Conservation (phyloP, 768 basidiomycete genomes). For the Hypholoma fasciculare region DNA sequence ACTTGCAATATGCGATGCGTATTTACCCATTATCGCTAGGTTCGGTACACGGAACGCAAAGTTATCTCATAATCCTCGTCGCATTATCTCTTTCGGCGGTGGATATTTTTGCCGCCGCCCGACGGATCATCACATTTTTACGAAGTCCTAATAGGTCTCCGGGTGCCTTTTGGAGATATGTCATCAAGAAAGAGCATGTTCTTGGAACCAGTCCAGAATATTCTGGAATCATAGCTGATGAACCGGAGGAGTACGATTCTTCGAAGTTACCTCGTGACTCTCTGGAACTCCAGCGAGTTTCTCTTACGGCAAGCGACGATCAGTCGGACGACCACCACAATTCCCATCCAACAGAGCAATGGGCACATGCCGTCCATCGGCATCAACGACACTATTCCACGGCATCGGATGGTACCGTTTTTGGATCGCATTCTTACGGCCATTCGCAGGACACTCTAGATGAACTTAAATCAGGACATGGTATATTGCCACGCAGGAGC, state of each 20-base stretch:
- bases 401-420: constrained; percentile 54
- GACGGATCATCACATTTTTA: constrained; percentile 53
- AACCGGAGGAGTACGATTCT: constrained; percentile 54
- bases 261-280: constrained; percentile 38
- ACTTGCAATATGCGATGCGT: background rate
- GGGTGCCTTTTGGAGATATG: constrained; percentile 54
- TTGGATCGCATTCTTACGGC: constrained; percentile 44
- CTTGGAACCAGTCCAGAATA: constrained; percentile 48
- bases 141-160: constrained; percentile 44
- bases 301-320: constrained; percentile 23
- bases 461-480: constrained; percentile 28
- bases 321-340: constrained; percentile 35
- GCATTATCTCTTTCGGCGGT: constrained; percentile 37
- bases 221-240: constrained; percentile 52
- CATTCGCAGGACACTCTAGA: constrained; percentile 63
- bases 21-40: constrained; percentile 24
- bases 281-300: constrained; percentile 22
- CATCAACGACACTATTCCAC: constrained; percentile 45
- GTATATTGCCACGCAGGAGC: constrained; percentile 10
- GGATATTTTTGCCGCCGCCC: constrained; percentile 53
- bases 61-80: constrained; percentile 46
- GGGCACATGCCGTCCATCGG: constrained; percentile 51
- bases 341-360: constrained; percentile 46
- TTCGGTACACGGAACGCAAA: constrained; percentile 60
- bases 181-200: constrained; percentile 46